Conservation (phyloP, 2,329 filamentous ascomycete genomes). For the Venturia pyrina region DNA sequence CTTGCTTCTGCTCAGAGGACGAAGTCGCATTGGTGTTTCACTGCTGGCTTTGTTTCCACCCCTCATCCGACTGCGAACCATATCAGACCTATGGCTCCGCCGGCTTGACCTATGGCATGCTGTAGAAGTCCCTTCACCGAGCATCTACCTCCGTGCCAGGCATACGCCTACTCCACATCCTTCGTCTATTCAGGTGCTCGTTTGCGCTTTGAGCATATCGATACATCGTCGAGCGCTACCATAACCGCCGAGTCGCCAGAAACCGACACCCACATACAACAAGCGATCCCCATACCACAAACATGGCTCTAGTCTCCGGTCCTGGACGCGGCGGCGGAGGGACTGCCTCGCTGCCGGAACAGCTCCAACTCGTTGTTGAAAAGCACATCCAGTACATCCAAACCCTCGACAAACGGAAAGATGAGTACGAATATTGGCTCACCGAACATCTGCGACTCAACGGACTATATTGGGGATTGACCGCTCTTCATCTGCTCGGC, state of each 20-base stretch:
- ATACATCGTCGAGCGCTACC: neutral
- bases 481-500: slow-evolving; percentile 73
- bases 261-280: slow-evolving; percentile 1
- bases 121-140: neutral
- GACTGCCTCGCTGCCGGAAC: slow-evolving; percentile 16
- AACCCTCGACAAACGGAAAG: slow-evolving; percentile 81
- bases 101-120: neutral
- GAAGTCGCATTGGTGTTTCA: neutral
- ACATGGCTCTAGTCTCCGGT: slow-evolving; percentile 52
- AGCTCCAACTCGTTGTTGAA: slow-evolving; percentile 44
- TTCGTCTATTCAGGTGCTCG: neutral
- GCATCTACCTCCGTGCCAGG: neutral
- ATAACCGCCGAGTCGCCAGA: neutral
- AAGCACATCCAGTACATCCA: slow-evolving; percentile 89
- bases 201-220: neutral
- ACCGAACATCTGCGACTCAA: slow-evolving; percentile 94
- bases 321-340: slow-evolving; percentile 43
- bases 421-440: slow-evolving; percentile 95
- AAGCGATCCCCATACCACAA: neutral
- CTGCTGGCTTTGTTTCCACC: too few relatives aligned
- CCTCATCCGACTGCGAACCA: neutral
- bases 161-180: neutral
- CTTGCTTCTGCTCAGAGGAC: neutral
- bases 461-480: slow-evolving; percentile 93
- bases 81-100: neutral